Conservation (phyloP, 2,329 filamentous ascomycete genomes). For the Alternaria ventricosa region DNA sequence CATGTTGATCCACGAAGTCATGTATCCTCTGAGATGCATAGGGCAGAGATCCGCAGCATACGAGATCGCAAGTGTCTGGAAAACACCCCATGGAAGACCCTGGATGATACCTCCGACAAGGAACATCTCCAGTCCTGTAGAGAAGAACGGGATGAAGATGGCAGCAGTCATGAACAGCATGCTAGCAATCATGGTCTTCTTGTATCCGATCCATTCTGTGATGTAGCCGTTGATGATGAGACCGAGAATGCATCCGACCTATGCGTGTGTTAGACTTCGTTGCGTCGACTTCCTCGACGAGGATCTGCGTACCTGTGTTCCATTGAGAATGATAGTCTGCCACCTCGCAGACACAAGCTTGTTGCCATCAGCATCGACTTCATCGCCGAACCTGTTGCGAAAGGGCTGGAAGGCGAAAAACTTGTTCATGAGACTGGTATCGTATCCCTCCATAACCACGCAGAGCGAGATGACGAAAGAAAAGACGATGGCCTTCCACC, state of each 20-base stretch:
- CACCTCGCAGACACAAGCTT: conserved; percentile 50
- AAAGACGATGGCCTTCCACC: conserved; percentile 84
- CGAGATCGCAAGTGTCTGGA: conserved; percentile 42
- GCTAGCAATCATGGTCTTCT: conserved; percentile 34
- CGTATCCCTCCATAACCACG: conserved; percentile 89
- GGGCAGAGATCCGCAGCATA: conserved; percentile 64
- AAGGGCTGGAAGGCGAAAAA: conserved; percentile 64
- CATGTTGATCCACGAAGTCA: conserved; percentile 70
- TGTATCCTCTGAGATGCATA: conserved; percentile 63
- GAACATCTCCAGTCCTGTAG: conserved; percentile 58
- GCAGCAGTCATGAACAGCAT: conserved; percentile 31
- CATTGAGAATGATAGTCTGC: conserved; percentile 54
- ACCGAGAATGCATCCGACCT: conserved; percentile 51
- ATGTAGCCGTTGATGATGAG: conserved; percentile 53
- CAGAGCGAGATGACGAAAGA: conserved; percentile 82
- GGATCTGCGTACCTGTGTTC: conserved; percentile 42
- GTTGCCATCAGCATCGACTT: conserved; percentile 39
- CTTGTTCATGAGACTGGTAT: conserved; percentile 78
- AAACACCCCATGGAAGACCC: conserved; percentile 52
- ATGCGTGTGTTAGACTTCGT: conserved; percentile 11
- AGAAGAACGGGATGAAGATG: conserved; percentile 39
- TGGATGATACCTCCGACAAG: conserved; percentile 62
- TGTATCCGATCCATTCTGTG: conserved; percentile 50
- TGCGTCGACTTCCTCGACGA: not conserved
- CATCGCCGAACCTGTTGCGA: conserved; percentile 49